phyloP scores from a whole-genome alignment of 2,329 filamentous ascomycete species.

The Cryoendolithus antarcticus region DNA sequence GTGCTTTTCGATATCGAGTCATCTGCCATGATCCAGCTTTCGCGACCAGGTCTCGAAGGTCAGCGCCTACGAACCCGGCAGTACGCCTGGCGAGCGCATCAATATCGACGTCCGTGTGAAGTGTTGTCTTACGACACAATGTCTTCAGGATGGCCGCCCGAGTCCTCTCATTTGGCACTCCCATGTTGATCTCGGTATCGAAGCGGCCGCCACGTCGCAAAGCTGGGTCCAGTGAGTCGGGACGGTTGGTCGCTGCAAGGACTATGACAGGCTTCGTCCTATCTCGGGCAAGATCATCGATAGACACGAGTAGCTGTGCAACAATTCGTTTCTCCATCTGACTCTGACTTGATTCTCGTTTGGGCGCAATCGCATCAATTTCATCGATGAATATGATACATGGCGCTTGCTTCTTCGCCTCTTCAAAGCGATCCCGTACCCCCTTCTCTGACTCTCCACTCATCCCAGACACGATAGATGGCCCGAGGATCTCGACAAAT shows the following conservation, averaged over 20 bases:
- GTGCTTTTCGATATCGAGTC: conserved; percentile 43
- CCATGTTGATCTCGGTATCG: conserved; percentile 73
- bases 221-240: conserved; percentile 73
- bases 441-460: conserved; percentile 84
- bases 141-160: conserved; percentile 67
- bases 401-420: conserved; percentile 73
- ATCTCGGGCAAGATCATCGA: conserved; percentile 64
- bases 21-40: conserved; percentile 55
- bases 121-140: conserved; percentile 51
- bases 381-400: conserved; percentile 88
- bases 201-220: conserved; percentile 65
- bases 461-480: conserved; percentile 73
- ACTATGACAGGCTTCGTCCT: conserved; percentile 66
- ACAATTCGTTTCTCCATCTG: conserved; percentile 87
- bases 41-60: conserved; percentile 61
- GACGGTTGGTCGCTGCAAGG: conserved; percentile 78
- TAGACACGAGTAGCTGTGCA: conserved; percentile 69
- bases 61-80: conserved; percentile 84
- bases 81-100: conserved; percentile 65
- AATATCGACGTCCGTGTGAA: conserved; percentile 63
- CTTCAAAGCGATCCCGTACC: conserved; percentile 72
- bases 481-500: conserved; percentile 71
- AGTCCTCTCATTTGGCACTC: conserved; percentile 68
- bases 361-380: conserved; percentile 81
- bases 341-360: conserved; percentile 67